phyloP scores from a whole-genome alignment of 129 eudicot genomes.

The Solidago caesia region DNA sequence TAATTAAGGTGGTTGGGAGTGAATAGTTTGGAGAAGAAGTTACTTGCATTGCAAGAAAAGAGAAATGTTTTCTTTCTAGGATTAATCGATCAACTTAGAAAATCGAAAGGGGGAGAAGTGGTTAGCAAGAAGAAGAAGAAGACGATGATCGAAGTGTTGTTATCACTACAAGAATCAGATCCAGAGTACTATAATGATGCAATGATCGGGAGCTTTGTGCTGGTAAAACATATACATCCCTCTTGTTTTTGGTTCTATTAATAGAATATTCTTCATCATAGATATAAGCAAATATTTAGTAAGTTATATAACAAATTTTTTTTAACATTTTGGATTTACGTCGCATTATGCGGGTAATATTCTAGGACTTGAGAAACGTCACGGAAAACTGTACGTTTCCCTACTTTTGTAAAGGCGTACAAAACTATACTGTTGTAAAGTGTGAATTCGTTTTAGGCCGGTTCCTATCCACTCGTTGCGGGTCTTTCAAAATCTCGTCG shows the following conservation, averaged over 20 bases:
- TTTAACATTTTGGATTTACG: no score
- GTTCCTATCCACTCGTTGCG: no score
- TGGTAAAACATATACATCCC: constrained; percentile 32
- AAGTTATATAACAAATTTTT: no score
- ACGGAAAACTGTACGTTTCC: no score
- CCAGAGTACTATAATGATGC: constrained; percentile 55
- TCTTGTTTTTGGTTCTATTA: constrained; percentile 11
- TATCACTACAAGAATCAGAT: constrained; percentile 47
- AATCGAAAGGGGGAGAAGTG: background rate
- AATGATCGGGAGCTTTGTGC: constrained; percentile 45
- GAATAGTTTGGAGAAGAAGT: constrained; percentile 25
- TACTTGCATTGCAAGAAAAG: constrained; percentile 27
- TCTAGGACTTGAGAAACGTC: no score
- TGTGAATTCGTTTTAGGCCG: no score
- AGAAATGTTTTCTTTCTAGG: constrained; percentile 44
- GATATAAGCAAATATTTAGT: no score
- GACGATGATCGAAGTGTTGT: constrained; percentile 48
- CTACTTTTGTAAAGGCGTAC: no score
- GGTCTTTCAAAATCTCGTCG: no score
- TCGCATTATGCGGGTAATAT: no score
- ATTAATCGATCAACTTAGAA: constrained; percentile 38
- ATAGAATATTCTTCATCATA: no score
- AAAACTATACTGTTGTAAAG: no score
- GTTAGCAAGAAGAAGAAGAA: constrained; percentile 12
- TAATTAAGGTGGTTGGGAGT: constrained; percentile 42